phyloP scores from a whole-genome alignment of 768 basidiomycete species.

The Suillus weaverae region DNA sequence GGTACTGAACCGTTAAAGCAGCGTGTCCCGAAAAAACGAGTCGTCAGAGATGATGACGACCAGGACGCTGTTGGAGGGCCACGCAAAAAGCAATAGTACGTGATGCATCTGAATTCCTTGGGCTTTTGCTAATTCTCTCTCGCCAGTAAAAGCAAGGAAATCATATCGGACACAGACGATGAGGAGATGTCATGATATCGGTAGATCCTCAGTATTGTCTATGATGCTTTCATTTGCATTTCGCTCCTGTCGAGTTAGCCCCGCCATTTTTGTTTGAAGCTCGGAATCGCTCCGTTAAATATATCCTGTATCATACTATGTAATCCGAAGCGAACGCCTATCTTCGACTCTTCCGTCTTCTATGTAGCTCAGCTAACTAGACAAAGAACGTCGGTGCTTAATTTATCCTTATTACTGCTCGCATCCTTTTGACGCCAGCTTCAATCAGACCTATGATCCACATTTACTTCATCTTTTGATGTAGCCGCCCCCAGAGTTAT shows the following conservation, averaged over 20 bases:
- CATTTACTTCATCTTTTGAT: too few relatives aligned
- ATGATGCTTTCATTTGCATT: slow-evolving; percentile 16
- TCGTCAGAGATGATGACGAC: slow-evolving; percentile 76
- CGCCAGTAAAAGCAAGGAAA: slow-evolving; percentile 46
- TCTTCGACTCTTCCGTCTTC: neutral
- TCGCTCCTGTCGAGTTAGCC: neutral
- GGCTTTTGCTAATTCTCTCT: slow-evolving; percentile 9
- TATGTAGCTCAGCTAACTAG: neutral
- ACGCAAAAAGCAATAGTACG: slow-evolving; percentile 77
- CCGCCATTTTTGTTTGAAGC: neutral
- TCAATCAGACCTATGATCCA: too few relatives aligned
- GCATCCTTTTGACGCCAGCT: neutral
- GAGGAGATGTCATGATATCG: slow-evolving; percentile 58
- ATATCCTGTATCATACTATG: neutral
- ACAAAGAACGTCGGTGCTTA: neutral
- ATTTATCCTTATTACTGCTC: neutral
- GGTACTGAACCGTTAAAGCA: slow-evolving; percentile 15
- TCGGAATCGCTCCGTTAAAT: neutral
- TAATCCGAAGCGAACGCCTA: neutral
- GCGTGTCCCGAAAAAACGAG: slow-evolving; percentile 66
- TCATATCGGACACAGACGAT: slow-evolving; percentile 44
- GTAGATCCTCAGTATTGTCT: slow-evolving; percentile 4
- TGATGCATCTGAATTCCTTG: slow-evolving; percentile 11
- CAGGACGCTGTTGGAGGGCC: slow-evolving; percentile 64
- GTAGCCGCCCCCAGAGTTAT: too few relatives aligned